These are phyloP conservation scores for Avena eriantha DNA, from an alignment of 176 grass and related monocot species.

Conservation along the genomic window DNA sequence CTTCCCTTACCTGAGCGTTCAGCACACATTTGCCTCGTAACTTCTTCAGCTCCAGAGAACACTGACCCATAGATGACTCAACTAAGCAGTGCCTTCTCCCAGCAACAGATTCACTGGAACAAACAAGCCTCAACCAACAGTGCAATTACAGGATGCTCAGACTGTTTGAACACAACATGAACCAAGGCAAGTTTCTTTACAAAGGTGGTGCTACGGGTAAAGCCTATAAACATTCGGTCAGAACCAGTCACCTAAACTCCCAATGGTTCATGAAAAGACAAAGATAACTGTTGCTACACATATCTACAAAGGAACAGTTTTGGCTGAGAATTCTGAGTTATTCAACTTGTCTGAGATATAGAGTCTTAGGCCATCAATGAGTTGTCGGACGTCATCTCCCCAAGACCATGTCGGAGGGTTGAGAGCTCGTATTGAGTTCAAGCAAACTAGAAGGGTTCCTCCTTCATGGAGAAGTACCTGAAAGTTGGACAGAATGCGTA, in stretches of 20 bases:
- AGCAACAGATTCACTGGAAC: neutral
- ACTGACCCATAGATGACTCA: neutral
- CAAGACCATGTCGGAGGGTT: constrained; percentile 88
- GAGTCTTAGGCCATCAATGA: constrained; percentile 54
- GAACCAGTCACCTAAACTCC: constrained; percentile 39
- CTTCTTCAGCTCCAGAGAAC: neutral
- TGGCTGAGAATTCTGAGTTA: constrained; percentile 41
- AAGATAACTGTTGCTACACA: constrained; percentile 11
- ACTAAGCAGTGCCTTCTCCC: neutral
- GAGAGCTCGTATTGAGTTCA: constrained; percentile 92
- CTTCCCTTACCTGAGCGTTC: neutral
- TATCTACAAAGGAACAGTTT: constrained; percentile 44
- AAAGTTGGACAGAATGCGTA: neutral
- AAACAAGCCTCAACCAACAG: neutral
- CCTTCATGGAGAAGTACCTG: constrained; percentile 97
- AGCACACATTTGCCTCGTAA: neutral
- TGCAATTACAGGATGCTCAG: neutral
- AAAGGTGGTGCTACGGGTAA: constrained; percentile 11
- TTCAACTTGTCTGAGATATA: constrained; percentile 50
- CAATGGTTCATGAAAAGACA: neutral
- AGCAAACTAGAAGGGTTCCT: constrained; percentile 92
- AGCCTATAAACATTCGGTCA: constrained; percentile 53
- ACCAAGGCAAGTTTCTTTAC: constrained; percentile 38
- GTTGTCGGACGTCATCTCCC: constrained; percentile 64
- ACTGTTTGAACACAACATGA: constrained; percentile 29